A percentile compares a stretch with the other conserved stretches of the same genome.
Conservation (phyloP, 2,329 filamentous ascomycete genomes). For the Talaromyces sp. region DNA sequence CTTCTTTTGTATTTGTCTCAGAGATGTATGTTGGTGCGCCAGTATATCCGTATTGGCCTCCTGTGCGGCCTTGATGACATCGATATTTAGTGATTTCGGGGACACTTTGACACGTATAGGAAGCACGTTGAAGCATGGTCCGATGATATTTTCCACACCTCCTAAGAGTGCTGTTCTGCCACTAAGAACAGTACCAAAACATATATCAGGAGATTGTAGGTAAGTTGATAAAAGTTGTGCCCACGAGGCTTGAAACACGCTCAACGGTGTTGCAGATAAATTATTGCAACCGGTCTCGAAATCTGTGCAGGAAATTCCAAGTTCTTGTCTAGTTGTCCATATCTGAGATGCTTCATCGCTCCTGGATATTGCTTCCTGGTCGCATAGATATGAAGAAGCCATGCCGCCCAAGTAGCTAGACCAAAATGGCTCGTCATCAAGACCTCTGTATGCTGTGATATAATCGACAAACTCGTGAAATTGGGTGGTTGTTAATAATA, state of each 20-base stretch:
- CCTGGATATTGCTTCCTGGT: conserved; percentile 20
- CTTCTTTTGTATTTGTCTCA: conserved; percentile 65
- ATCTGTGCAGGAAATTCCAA: conserved; percentile 40
- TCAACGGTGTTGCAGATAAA: conserved; percentile 60
- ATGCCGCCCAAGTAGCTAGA: conserved; percentile 52
- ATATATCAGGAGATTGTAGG: conserved; percentile 62
- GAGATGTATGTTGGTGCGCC: conserved; percentile 68
- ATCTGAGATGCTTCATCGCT: background rate
- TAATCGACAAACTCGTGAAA: conserved; percentile 64
- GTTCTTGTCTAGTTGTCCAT: conserved; percentile 9
- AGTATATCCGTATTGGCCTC: conserved; percentile 59
- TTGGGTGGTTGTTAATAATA: conserved; percentile 49
- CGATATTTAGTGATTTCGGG: conserved; percentile 48
- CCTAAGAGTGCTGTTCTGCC: conserved; percentile 67
- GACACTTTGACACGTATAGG: conserved; percentile 62
- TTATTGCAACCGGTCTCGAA: conserved; percentile 52
- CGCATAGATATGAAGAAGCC: conserved; percentile 34
- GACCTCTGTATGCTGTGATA: conserved; percentile 52
- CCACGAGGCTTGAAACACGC: conserved; percentile 71
- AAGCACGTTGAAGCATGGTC: conserved; percentile 88
- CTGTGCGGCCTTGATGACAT: conserved; percentile 61
- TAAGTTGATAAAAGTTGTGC: conserved; percentile 59
- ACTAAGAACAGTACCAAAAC: conserved; percentile 82
- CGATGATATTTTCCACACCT: conserved; percentile 68
- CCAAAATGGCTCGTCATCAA: conserved; percentile 59